Evolutionary conservation across 345 rosid genomes (phyloP).

Genomic region (Excoecaria agallocha): DNA sequence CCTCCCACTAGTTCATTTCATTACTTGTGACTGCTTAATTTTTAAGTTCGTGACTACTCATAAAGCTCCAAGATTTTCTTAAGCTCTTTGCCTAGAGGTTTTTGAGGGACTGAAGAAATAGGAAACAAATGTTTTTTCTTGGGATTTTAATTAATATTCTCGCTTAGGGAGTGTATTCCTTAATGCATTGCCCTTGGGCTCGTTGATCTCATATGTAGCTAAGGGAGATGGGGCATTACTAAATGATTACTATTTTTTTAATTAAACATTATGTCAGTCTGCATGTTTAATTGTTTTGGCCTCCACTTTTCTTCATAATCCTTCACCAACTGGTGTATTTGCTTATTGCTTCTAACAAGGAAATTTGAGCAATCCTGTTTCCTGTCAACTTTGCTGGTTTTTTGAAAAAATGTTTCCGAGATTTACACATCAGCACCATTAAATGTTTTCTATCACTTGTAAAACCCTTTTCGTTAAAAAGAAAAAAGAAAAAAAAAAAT

Average conservation of each 20-base stretch:
- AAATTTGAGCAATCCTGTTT: not conserved
- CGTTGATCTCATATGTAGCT: not conserved
- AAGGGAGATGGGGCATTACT: not conserved
- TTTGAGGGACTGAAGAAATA: not conserved
- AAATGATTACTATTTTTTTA: not conserved
- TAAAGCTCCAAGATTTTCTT: not conserved
- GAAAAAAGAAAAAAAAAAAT: no score
- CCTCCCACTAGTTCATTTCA: not conserved
- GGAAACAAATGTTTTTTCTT: not conserved
- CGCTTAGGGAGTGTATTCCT: not conserved
- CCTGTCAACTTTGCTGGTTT: not conserved
- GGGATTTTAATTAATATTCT: not conserved
- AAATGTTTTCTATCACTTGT: not conserved
- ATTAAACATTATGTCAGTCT: not conserved
- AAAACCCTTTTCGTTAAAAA: not conserved
- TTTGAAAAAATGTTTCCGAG: not conserved
- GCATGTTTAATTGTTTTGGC: not conserved
- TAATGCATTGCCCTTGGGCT: not conserved
- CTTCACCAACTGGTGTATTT: not conserved
- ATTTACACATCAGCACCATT: no score
- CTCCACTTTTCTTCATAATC: not conserved
- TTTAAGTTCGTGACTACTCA: not conserved
- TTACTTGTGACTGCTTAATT: not conserved
- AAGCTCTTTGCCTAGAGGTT: not conserved
- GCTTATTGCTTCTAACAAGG: not conserved